Base-by-base conservation (phyloP, 2,329 filamentous ascomycete species). In the Xylariaceae sp. region DNA sequence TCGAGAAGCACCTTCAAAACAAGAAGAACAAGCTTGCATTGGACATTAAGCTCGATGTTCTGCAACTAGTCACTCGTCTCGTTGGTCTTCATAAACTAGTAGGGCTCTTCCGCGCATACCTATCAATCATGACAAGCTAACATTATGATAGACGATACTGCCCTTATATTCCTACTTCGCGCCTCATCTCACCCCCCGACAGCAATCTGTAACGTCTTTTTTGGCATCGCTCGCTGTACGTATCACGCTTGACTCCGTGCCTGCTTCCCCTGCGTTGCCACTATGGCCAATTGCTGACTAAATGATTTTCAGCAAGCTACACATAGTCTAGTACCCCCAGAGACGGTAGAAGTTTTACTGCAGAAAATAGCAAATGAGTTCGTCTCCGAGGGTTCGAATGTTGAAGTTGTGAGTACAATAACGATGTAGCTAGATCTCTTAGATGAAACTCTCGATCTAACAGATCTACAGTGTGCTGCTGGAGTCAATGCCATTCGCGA, bases 331-430 rank as follows among this genome's bases (percentile, higher is more conserved):
- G 92, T 99, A 0, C 94, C 94, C 0, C 93, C 93, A 0, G 94
- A 99, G 75, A 88, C 86, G 0, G 77, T 99, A 11, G 92, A 97
- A 69, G 93, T 94, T 0, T 75, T 97, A 5, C 78, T 99, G 2
- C 87, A 90, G 69, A 97, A 97, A 74, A 97, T 99, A 63, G 93
- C 94, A 31, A 97, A 97, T 66, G 94, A 99, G 69, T 99, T 99
- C 66, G 93, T 99, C 2, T 96, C 91, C 0, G 94, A 99, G 73
- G 94, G 90, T 1, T 86, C 92, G 0, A 92, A 94, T 1, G 82
- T 89, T 3, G 92, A 97, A 70, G 93, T 99, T 31, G 56, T 58
- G 45, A 58, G 56, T 3, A 43, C 7, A 13, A 43, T 50, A 13
- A 12, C 9, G 33, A 17, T 22, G 12, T 19, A 14, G 9, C n/a